Conservation (phyloP, 2,329 filamentous ascomycete species). For the Microascus cirrosus region DNA sequence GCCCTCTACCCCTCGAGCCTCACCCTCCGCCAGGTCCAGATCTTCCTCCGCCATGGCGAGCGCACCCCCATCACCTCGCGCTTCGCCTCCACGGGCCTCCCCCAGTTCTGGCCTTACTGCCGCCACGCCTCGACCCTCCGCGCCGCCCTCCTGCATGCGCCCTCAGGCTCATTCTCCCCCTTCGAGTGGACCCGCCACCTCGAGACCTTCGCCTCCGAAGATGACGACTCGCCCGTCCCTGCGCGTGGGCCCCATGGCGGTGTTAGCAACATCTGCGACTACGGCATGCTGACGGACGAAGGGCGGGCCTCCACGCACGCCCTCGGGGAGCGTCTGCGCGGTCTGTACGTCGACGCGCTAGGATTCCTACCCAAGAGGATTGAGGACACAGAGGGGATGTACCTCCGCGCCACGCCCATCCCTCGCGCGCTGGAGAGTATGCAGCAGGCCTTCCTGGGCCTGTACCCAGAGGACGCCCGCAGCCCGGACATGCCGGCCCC, state of each 20-base stretch:
- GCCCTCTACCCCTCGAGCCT: slow-evolving; percentile 24
- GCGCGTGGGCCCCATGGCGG: slow-evolving; percentile 57
- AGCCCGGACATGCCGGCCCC: slow-evolving; percentile 41
- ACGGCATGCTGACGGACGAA: slow-evolving; percentile 64
- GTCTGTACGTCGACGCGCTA: slow-evolving; percentile 65
- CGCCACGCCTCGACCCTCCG: slow-evolving; percentile 60
- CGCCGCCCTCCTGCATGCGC: slow-evolving; percentile 30
- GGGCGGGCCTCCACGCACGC: slow-evolving; percentile 62
- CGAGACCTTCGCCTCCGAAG: slow-evolving; percentile 66
- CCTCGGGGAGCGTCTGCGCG: slow-evolving; percentile 56
- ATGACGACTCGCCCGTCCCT: slow-evolving; percentile 60
- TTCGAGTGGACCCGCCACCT: slow-evolving; percentile 60
- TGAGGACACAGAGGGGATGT: slow-evolving; percentile 43
- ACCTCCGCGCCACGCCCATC: slow-evolving; percentile 64
- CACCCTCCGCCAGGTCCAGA: slow-evolving; percentile 80
- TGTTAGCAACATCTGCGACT: slow-evolving; percentile 72
- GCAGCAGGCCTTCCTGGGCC: slow-evolving; percentile 62
- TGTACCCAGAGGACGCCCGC: slow-evolving; percentile 51
- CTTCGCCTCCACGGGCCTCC: slow-evolving; percentile 67
- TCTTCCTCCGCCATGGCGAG: slow-evolving; percentile 70
- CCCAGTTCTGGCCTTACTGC: slow-evolving; percentile 82
- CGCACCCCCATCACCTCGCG: slow-evolving; percentile 80
- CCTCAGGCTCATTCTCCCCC: slow-evolving; percentile 24
- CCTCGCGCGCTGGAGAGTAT: slow-evolving; percentile 68
- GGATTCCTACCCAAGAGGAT: slow-evolving; percentile 55